Evolutionary conservation across 805 yeast genomes (phyloP).

Genomic region (Lachancea lanzarotensis): DNA sequence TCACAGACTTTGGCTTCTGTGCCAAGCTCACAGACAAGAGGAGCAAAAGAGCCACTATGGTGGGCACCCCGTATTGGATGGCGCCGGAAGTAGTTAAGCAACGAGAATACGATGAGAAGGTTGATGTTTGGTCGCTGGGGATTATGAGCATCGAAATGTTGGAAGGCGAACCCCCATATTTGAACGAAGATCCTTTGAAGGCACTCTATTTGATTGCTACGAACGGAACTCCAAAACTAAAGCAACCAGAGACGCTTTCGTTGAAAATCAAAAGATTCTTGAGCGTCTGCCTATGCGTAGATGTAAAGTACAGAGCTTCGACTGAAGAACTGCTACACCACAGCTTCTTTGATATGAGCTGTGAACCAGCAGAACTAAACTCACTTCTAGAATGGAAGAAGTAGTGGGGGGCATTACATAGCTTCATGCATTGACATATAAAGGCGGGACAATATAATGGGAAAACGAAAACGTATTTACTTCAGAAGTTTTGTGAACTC

Average conservation of each 20-base stretch:
- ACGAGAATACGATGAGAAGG: conserved; percentile 93
- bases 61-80: conserved; percentile 99
- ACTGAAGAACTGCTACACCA: conserved; percentile 84
- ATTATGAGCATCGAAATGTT: conserved; percentile 98
- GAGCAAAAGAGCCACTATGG: conserved; percentile 94
- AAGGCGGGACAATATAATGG: not conserved
- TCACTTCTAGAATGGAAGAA: conserved; percentile 49
- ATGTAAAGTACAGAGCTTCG: conserved; percentile 83
- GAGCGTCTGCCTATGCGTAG: conserved; percentile 89
- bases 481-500: conserved; percentile 22
- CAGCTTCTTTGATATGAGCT: conserved; percentile 58
- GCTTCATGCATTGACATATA: not conserved
- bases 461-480: not conserved
- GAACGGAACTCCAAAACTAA: conserved; percentile 92
- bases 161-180: conserved; percentile 97
- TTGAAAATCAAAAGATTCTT: conserved; percentile 77
- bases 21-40: conserved; percentile 83
- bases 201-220: conserved; percentile 93
- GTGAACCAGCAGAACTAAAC: conserved; percentile 53
- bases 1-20: conserved; percentile 97
- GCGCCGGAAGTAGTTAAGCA: conserved; percentile 98
- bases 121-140: conserved; percentile 97
- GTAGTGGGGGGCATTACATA: conserved; percentile 6
- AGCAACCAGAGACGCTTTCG: conserved; percentile 79
- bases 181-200: conserved; percentile 91